Evolutionary conservation across 2,329 filamentous ascomycete species (phyloP).

Genomic region (Diatrype stigma): DNA sequence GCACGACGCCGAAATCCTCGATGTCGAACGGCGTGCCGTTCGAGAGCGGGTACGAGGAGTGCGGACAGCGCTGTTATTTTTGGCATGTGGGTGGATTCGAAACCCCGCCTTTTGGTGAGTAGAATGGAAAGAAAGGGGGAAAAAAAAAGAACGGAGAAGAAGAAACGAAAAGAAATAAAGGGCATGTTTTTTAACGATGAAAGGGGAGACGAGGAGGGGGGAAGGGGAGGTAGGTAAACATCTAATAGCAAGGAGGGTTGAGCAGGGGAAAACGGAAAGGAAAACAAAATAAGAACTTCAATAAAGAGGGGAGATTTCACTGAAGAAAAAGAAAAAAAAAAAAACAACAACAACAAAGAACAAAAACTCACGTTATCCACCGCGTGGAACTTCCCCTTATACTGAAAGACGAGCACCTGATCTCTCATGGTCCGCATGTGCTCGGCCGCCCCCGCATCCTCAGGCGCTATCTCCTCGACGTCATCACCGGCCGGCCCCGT

Average conservation of each 20-base stretch:
- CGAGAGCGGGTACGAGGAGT: slow-evolving; percentile 62
- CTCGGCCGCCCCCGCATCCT: slow-evolving; percentile 14
- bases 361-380: slow-evolving; percentile 57
- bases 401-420: slow-evolving; percentile 63
- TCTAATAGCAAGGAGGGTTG: too few species aligned
- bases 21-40: slow-evolving; percentile 63
- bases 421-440: slow-evolving; percentile 37
- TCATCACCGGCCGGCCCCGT: slow-evolving; percentile 28
- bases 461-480: slow-evolving; percentile 24
- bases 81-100: too few species aligned
- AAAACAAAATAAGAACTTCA: too few species aligned
- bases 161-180: too few species aligned
- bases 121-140: too few species aligned
- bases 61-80: slow-evolving; percentile 64
- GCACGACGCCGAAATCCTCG: slow-evolving; percentile 63
- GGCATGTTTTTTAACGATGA: too few species aligned
- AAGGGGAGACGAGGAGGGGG: too few species aligned
- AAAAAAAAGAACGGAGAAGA: too few species aligned
- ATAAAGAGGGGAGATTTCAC: too few species aligned
- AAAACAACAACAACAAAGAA: neutral
- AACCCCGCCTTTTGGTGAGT: too few species aligned
- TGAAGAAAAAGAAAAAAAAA: neutral
- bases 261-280: too few species aligned
- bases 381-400: slow-evolving; percentile 61
- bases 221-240: too few species aligned